These are phyloP conservation scores for Acacia confusa DNA, from an alignment of 306 rosid genomes.

Conservation along the genomic window DNA sequence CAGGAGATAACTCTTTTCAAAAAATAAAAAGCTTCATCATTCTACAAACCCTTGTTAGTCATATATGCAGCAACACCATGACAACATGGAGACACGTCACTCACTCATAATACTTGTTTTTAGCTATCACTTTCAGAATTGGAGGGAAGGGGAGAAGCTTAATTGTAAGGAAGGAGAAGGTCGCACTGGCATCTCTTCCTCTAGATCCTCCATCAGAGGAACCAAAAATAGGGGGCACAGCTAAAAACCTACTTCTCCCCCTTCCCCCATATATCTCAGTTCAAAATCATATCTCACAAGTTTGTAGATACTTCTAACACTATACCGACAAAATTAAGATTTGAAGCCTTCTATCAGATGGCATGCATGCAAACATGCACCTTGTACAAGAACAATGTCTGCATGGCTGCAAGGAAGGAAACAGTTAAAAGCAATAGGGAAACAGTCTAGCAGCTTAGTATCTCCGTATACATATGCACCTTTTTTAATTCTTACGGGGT, in stretches of 20 bases:
- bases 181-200: background rate
- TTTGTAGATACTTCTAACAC: background rate
- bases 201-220: background rate
- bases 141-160: background rate
- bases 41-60: background rate
- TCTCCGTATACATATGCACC: background rate
- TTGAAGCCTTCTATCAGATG: background rate
- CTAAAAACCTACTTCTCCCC: background rate
- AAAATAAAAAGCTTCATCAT: background rate
- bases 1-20: background rate
- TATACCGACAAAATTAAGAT: background rate
- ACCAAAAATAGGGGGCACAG: background rate
- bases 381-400: background rate
- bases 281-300: conserved; percentile 1
- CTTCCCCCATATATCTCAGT: background rate
- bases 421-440: background rate
- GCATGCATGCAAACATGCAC: background rate
- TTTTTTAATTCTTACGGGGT: background rate
- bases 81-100: background rate
- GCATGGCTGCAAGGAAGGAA: background rate
- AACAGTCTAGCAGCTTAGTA: background rate
- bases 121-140: background rate
- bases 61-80: background rate
- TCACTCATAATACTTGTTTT: background rate
- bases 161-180: background rate